A percentile compares a stretch with the other conserved stretches of the same genome.
phyloP scores from a whole-genome alignment of 352 stramenopile genomes.

The Pythium aphanidermatum region DNA sequence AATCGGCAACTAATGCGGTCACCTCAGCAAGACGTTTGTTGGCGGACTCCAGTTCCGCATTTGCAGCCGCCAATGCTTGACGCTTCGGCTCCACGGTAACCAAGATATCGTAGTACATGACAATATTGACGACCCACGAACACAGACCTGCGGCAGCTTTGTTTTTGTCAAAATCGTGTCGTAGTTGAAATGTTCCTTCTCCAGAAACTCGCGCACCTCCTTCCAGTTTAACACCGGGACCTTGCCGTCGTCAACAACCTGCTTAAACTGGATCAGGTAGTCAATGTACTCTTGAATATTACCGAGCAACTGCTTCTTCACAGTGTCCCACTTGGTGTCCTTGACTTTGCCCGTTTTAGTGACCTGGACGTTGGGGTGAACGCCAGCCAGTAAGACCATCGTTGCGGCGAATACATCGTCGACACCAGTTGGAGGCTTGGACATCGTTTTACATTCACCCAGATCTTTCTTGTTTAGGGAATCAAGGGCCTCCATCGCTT shows the following conservation, averaged over 20 bases:
- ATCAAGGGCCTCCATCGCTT: constrained; percentile 95
- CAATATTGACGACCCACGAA: constrained; percentile 95
- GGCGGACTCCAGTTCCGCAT: constrained; percentile 86
- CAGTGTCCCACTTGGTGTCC: constrained; percentile 92
- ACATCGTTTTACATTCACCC: constrained; percentile 96
- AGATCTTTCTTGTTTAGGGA: constrained; percentile 97
- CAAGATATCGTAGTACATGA: constrained; percentile 96
- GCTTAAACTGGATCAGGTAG: constrained; percentile 91
- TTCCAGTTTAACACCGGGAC: constrained; percentile 92
- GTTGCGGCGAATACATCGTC: constrained; percentile 93
- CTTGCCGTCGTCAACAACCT: constrained; percentile 91
- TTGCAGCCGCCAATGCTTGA: constrained; percentile 87
- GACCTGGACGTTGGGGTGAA: constrained; percentile 91
- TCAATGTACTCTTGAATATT: constrained; percentile 97
- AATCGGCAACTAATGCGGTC: constrained; percentile 86
- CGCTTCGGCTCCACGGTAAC: constrained; percentile 94
- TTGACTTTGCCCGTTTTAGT: constrained; percentile 96
- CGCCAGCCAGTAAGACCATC: constrained; percentile 92
- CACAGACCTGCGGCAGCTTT: constrained; percentile 91
- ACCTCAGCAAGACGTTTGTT: constrained; percentile 88
- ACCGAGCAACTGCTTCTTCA: constrained; percentile 92
- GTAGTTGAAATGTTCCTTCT: constrained; percentile 94
- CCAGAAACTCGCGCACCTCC: constrained; percentile 91
- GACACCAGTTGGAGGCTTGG: constrained; percentile 90
- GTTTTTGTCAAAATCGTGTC: constrained; percentile 95